A percentile compares a stretch with the other conserved stretches of the same genome.
Conservation (phyloP, 345 rosid species). For the Corchorus olitorius region DNA sequence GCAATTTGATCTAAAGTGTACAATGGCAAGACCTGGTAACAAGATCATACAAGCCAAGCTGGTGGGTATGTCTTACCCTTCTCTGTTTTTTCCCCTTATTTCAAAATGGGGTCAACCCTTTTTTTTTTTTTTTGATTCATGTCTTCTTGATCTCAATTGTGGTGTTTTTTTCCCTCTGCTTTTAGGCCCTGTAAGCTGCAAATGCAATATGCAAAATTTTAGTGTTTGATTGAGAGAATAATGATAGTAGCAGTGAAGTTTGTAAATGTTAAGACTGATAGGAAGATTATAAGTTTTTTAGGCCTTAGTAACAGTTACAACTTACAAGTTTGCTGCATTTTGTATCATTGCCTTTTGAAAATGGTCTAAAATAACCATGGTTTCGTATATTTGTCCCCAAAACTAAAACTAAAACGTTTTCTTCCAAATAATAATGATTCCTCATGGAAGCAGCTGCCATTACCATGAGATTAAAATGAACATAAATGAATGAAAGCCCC, state of each 20-base stretch:
- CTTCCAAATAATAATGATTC: background rate
- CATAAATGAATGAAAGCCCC: background rate
- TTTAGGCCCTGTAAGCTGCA: background rate
- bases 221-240: background rate
- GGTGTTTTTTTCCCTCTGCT: background rate
- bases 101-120: background rate
- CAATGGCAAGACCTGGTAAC: slow-evolving; percentile 62
- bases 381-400: background rate
- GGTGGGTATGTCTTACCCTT: slow-evolving; percentile 65
- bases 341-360: slow-evolving; percentile 2
- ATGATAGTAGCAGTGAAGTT: background rate
- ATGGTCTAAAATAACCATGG: background rate
- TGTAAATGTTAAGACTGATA: background rate
- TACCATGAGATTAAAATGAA: background rate
- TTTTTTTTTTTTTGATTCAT: background rate
- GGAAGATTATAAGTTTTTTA: background rate
- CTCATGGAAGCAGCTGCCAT: background rate
- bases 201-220: background rate
- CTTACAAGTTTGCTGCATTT: background rate
- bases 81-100: background rate
- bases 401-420: background rate
- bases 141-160: background rate
- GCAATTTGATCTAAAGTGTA: background rate
- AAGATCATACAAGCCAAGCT: slow-evolving; percentile 78
- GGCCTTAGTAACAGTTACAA: background rate